Evolutionary conservation across 2,329 filamentous ascomycete genomes (phyloP), one percentile per base, ranked within the genome.

Genomic region (Xylariaceae sp.): DNA sequence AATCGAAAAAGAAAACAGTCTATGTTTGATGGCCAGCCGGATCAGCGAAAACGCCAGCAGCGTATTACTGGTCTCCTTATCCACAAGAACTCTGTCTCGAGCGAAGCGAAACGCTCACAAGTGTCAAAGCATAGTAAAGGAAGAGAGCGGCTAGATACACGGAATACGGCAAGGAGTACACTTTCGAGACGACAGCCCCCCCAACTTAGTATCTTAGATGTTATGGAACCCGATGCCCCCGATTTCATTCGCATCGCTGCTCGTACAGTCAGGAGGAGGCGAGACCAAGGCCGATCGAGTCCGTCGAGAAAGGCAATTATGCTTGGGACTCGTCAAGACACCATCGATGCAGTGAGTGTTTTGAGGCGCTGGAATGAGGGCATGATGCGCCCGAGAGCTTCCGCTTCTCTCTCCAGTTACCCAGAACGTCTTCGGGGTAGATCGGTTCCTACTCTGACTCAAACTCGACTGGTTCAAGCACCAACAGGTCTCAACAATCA

Each of bases 161-260:
- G 17, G 51, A 63, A 51, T 47, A 44, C 13, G 18, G 53, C 51
- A 61, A 61, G 53, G 51, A 61, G 15, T 13, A 18, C 49, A 53
- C 18, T 49, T 23, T 61, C 39, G 34, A 51, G 44, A 50, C 39
- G 54, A 39, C 57, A 66, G 1, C 73, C 80, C n/a, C 82, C 82
- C 2, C 72, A 70, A 17, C 75, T 88, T 17, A 81, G 85, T 64
- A 86, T 88, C 57, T 68, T 87, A n/a, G 85, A 88, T 70, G 78
- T 85, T 18, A 75, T 81, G 50, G 78, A 81, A 62, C 69, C 74
- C 1, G 67, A 76, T 59, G 81, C 83, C 0, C 85, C 85, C 1
- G 72, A 70, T 1, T 88, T 88, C 62, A 72, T 88, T 39, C 83
- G 78, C 60, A 78, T 88, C 67, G 85, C 85, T 54, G 84, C 83